Base-by-base conservation (phyloP, 2,329 filamentous ascomycete genomes). In the Sporothrix mexicana region DNA sequence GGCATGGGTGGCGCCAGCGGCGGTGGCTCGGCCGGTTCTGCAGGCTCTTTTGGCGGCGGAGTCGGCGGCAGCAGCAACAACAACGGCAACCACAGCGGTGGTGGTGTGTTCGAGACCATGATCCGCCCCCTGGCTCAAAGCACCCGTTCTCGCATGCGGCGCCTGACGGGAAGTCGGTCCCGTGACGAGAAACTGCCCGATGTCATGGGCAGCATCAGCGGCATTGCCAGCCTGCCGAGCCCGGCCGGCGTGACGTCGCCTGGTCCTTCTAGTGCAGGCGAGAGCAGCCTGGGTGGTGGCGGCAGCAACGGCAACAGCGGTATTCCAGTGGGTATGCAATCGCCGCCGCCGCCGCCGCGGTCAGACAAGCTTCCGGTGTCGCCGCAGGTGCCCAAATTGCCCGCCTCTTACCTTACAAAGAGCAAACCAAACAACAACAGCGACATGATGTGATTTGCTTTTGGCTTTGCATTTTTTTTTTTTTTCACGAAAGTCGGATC, bases 91-190 rank as follows among this genome's bases (percentile, higher is more conserved):
- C 41, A 69, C 57, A 41, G 55, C 20, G 49, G 20, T 10, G 45
- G 66, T 1, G 78, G 81, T 23, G 87, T 87, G 73, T 80, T 88
- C 30, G 89, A 91, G 76, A 88, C 84, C 72, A 89, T 90, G 84
- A 87, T 91, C 75, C 88, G 86, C 74, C 87, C 88, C 0, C 80
- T 88, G 6, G 84, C 86, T 45, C 86, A 90, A 73, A 84, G 86
- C 57, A 88, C 88, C 15, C 83, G 88, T 51, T 86, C 84, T 13
- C 86, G 89, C 9, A 87, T 92, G 83, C 83, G 90, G 7, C 83
- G 90, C 70, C 82, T 92, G 71, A 92, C 90, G 2, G 89, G 90
- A 10, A 87, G 88, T 55, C 77, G 83, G 64, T 82, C 83, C 1
- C 79, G 82, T 17, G 82, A 84, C 49, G 80, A 80, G 23, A 74